Conservation (phyloP, 352 stramenopile genomes). For the Phytophthora meadii region DNA sequence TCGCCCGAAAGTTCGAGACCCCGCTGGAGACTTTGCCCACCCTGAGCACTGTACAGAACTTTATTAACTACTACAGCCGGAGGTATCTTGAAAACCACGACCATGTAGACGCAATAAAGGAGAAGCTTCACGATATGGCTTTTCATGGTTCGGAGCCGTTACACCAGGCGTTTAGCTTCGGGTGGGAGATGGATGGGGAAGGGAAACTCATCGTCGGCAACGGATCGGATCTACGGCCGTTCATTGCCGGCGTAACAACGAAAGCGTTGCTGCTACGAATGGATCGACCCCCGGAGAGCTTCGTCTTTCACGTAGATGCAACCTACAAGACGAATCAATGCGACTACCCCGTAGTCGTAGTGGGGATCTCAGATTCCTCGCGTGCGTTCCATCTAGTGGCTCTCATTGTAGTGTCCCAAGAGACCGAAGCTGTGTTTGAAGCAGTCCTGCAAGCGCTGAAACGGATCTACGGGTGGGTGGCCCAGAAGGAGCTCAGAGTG, state of each 20-base stretch:
- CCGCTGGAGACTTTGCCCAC: background rate
- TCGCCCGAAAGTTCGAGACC: conserved; percentile 1
- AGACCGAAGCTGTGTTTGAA: background rate
- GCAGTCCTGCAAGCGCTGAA: background rate
- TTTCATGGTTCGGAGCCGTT: background rate
- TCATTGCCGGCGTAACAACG: background rate
- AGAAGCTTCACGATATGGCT: background rate
- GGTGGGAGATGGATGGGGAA: background rate
- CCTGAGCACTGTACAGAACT: conserved; percentile 5
- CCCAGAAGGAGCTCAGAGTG: background rate
- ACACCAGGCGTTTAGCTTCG: conserved; percentile 1
- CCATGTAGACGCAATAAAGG: background rate
- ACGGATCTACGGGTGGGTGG: background rate
- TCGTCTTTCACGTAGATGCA: conserved; percentile 1
- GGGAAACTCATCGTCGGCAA: conserved; percentile 1
- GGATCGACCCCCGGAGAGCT: background rate
- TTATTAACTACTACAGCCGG: conserved; percentile 7
- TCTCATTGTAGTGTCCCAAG: conserved; percentile 6
- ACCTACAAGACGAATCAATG: conserved; percentile 10
- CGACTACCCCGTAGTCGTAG: conserved; percentile 9
- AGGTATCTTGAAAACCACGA: conserved; percentile 10
- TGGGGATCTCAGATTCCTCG: background rate
- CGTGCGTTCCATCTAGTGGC: conserved; percentile 3
- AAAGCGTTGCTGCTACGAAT: conserved; percentile 1
- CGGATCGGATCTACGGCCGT: conserved; percentile 2